These are phyloP conservation scores for Pyricularia pennisetigena DNA, from an alignment of 2,329 filamentous ascomycete genomes.

Conservation along the genomic window DNA sequence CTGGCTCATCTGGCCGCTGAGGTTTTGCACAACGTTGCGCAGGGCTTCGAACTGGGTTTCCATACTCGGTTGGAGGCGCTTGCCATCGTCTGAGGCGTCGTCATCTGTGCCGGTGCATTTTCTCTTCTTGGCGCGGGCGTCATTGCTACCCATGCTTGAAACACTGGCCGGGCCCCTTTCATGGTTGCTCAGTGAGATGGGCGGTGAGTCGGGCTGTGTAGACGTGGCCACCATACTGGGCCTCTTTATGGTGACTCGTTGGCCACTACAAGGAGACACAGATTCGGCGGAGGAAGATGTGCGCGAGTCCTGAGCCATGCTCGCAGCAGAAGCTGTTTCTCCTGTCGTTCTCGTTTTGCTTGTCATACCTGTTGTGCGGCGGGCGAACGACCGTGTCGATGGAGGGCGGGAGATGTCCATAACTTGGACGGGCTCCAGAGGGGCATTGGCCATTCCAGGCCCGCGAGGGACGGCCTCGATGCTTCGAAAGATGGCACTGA, in stretches of 20 bases:
- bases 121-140: not conserved
- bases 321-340: not conserved
- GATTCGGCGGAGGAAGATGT: not conserved
- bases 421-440: not conserved
- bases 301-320: not conserved
- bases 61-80: not conserved
- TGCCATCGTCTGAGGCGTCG: not conserved
- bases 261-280: not conserved
- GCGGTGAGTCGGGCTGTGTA: not conserved
- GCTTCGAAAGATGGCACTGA: not conserved
- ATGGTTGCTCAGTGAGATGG: not conserved
- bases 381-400: not conserved
- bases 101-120: not conserved
- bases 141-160: not conserved
- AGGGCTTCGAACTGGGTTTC: conserved; percentile 6
- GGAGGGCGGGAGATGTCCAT: not conserved
- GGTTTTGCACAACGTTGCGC: conserved; percentile 7
- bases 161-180: not conserved
- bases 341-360: not conserved
- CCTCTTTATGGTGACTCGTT: not conserved
- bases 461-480: not conserved
- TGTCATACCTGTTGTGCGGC: not conserved
- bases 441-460: not conserved
- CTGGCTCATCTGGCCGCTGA: not conserved
- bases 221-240: not conserved